These are phyloP conservation scores for Cladosporium sp. DNA, from an alignment of 2,329 filamentous ascomycete species.

Conservation along the genomic window DNA sequence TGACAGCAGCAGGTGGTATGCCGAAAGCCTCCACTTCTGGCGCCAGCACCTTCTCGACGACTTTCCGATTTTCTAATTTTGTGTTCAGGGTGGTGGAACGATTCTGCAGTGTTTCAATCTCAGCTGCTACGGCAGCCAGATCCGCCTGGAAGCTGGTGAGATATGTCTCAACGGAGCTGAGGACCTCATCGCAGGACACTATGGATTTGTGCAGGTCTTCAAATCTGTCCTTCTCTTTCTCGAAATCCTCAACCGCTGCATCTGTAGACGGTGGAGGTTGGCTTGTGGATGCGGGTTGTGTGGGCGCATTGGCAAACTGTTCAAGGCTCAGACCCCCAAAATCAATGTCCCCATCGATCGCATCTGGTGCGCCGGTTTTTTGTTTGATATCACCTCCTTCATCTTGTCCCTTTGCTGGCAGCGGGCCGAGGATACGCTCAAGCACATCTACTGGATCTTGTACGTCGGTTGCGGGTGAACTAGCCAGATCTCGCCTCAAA, in stretches of 20 bases:
- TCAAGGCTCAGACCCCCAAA: conserved; percentile 73
- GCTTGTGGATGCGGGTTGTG: conserved; percentile 26
- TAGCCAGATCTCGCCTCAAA: conserved; percentile 53
- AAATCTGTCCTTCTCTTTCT: conserved; percentile 75
- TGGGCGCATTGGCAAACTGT: conserved; percentile 52
- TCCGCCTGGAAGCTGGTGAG: conserved; percentile 90
- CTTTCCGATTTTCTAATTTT: conserved; percentile 79
- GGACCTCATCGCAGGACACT: conserved; percentile 79
- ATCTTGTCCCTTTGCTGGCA: background rate
- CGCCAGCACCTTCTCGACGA: conserved; percentile 79
- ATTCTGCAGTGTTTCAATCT: conserved; percentile 88
- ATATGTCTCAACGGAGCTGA: conserved; percentile 88
- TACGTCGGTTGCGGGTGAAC: conserved; percentile 48
- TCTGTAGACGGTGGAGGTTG: background rate
- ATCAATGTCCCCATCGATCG: conserved; percentile 61
- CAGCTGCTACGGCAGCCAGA: conserved; percentile 81
- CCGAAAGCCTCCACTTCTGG: conserved; percentile 89
- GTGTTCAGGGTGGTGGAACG: conserved; percentile 77
- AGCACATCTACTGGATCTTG: conserved; percentile 68
- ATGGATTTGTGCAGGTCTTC: conserved; percentile 89
- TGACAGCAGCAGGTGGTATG: conserved; percentile 75
- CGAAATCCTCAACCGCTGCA: conserved; percentile 47
- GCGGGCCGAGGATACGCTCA: conserved; percentile 49
- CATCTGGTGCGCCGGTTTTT: conserved; percentile 34
- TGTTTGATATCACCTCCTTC: background rate